A percentile compares a stretch with the other conserved stretches of the same genome.
phyloP scores from a whole-genome alignment of 139 green algal genomes.

The Medakamo hakoo region DNA sequence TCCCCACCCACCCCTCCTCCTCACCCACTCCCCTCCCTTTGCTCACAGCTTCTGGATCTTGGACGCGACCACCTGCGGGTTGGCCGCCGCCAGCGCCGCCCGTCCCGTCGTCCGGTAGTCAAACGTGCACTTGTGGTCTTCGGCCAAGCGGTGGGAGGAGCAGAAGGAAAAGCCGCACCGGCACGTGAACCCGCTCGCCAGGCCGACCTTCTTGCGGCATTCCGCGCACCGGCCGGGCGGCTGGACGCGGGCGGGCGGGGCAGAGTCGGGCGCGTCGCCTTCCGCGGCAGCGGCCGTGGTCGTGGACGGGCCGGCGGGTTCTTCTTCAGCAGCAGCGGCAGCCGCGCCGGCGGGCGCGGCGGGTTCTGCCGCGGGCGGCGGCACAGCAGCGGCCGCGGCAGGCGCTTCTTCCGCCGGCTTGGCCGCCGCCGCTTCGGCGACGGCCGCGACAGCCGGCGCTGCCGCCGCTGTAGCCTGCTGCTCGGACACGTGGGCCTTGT shows the following conservation, averaged over 20 bases:
- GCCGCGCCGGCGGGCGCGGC: too few species aligned
- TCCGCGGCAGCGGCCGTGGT: too few species aligned
- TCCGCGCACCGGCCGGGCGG: background rate
- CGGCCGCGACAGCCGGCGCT: background rate
- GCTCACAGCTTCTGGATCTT: background rate
- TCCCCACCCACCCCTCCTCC: background rate
- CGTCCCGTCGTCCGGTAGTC: constrained; percentile 62
- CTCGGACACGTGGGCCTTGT: background rate
- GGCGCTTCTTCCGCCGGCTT: background rate
- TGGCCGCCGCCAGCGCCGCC: constrained; percentile 33
- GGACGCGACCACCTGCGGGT: constrained; percentile 29
- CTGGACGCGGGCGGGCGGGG: background rate
- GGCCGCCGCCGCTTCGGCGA: background rate
- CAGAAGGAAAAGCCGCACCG: constrained; percentile 65
- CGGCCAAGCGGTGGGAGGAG: constrained; percentile 41
- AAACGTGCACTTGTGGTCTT: constrained; percentile 68
- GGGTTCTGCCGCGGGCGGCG: too few species aligned
- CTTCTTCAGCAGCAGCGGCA: too few species aligned
- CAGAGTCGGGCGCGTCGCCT: too few species aligned
- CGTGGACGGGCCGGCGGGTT: too few species aligned
- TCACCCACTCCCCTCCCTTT: background rate
- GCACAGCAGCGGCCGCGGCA: too few species aligned
- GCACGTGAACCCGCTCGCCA: constrained; percentile 78
- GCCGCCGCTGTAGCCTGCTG: background rate
- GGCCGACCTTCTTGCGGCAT: constrained; percentile 27